Evolutionary conservation across 1,284 basidiomycete species (phyloP).

Genomic region (Singerocomus inundabilis): DNA sequence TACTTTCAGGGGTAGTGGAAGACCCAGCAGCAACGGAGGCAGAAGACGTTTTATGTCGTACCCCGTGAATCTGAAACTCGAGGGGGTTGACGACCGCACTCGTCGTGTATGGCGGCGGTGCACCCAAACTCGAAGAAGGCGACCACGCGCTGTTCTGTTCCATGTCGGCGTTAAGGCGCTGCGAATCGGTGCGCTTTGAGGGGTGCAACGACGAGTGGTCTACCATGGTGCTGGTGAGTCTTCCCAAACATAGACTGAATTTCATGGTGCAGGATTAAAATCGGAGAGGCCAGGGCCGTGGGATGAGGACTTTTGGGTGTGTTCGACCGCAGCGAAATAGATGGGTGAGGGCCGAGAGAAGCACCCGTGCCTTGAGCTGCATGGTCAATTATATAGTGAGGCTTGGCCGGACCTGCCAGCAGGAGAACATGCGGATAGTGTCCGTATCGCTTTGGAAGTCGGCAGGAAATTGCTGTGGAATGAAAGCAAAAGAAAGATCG

Average conservation of each 20-base stretch:
- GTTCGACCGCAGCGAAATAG: background rate
- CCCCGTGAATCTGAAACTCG: constrained; percentile 4
- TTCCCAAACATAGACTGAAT: constrained; percentile 9
- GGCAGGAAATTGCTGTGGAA: no score
- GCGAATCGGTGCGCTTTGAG: constrained; percentile 3
- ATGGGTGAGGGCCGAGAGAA: background rate
- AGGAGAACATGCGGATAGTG: background rate
- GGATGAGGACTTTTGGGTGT: background rate
- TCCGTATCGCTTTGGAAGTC: background rate
- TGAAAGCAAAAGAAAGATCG: constrained; percentile 5
- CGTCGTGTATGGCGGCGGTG: constrained; percentile 24
- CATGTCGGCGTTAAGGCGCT: background rate
- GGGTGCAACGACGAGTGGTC: constrained; percentile 14
- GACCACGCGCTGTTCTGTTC: constrained; percentile 9
- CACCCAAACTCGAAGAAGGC: constrained; percentile 3
- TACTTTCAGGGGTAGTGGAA: constrained; percentile 15
- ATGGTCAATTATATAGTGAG: constrained; percentile 2
- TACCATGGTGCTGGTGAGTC: constrained; percentile 2
- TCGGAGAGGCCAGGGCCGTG: background rate
- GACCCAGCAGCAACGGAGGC: constrained; percentile 4
- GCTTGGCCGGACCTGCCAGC: no score
- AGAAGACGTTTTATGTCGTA: background rate
- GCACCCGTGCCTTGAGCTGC: background rate
- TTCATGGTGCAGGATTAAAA: constrained; percentile 3
- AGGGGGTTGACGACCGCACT: background rate